Evolutionary conservation across 1,139 yeast genomes (phyloP).

Genomic region (Scheffersomyces titani): DNA sequence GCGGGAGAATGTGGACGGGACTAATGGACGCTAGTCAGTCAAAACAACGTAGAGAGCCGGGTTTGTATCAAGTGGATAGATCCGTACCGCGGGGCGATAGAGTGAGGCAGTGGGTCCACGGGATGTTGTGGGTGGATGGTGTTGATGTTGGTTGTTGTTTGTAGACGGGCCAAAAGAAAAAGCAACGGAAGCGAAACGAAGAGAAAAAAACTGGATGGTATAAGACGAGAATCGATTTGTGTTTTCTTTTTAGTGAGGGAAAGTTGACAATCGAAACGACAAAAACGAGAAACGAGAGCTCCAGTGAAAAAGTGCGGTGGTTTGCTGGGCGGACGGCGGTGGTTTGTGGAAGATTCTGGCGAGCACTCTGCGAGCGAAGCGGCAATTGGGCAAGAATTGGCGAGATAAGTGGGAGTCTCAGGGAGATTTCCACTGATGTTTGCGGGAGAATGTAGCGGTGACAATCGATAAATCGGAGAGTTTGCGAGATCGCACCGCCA

Average conservation of each 20-base stretch:
- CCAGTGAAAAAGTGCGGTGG: background rate
- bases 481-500: background rate
- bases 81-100: background rate
- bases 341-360: no score
- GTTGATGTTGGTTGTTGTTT: background rate
- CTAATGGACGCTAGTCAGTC: background rate
- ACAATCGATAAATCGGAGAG: background rate
- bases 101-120: background rate
- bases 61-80: background rate
- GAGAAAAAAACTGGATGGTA: background rate
- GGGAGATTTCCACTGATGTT: background rate
- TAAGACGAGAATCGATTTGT: background rate
- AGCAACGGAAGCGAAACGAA: background rate
- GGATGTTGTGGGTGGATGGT: background rate
- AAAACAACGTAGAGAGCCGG: background rate
- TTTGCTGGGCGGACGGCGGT: background rate
- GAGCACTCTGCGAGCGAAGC: no score
- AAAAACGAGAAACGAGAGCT: background rate
- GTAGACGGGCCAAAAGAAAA: background rate
- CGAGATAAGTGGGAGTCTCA: background rate
- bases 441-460: background rate
- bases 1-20: background rate
- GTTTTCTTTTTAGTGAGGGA: background rate
- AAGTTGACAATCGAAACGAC: background rate
- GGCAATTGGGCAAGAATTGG: background rate